Base-by-base conservation (phyloP, 108 stramenopile genomes). In the Stephanodiscus triporus region DNA sequence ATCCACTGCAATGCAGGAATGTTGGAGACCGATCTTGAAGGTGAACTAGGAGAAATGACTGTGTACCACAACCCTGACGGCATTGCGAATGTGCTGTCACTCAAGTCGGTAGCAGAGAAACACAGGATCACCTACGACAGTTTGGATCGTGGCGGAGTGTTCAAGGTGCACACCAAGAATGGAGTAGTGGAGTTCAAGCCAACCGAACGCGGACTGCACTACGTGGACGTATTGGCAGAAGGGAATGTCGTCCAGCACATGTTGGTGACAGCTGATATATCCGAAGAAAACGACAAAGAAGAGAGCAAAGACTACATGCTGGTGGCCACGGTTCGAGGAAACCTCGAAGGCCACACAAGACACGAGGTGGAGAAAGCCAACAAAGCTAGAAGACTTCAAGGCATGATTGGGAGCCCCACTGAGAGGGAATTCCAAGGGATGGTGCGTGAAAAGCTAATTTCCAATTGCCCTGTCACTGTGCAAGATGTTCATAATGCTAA, bases 1-100 rank as follows among this genome's bases (percentile, higher is more conserved):
- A 32, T 82, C 2, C 42, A 70, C 26, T 68, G 77, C 34, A 79
- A 80, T 34, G 85, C 65, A 37, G 82, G 85, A n/a, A 66, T 20
- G 1, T 24, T 49, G 13, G 60, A 8, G 1, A 67, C 76, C 24
- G 65, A 57, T 37, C 17, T 63, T 45, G 69, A 66, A 36, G 85
- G 67, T 2, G n/a, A n/a, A n/a, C 48, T 86, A 9, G 82, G 85
- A 26, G 64, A 63, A 14, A 68, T 68, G 2, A 57, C 64, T 0
- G 73, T 82, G 20, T 78, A 68, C 64, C 69, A 56, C 40, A 45
- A 75, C 23, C 60, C 45, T 22, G 37, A 70, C 37, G 78, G 77
- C 1, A 53, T 83, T 17, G 78, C 85, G 3, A 86, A 83, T 32
- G 60, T 86, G 13, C 30, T 86, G 11, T 53, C 53, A 9, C 40